Evolutionary conservation across 2,329 filamentous ascomycete genomes (phyloP), one percentile per base, ranked within the genome.

Genomic region (Phaeomoniella chlamydospora): DNA sequence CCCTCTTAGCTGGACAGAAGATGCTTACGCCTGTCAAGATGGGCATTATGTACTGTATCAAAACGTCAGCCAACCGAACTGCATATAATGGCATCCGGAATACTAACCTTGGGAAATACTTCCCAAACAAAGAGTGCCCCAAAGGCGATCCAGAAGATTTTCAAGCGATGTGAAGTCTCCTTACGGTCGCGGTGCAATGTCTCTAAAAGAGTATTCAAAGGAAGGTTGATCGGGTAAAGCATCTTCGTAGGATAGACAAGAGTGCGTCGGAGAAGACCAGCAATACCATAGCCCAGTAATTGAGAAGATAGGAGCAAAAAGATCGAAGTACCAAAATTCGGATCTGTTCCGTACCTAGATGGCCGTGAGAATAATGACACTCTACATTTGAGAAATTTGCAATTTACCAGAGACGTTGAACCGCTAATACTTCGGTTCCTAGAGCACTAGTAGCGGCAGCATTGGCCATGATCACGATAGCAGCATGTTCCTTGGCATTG

Each of bases 241-340:
- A 70, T 65, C 38, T 62, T 62, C 12, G 62, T 65, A 1, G 66
- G 65, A 39, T 63, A 62, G 0, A 70, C 55, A 6, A 68, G 45
- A 3, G 61, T 53, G 14, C 57, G 52, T 10, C 67, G 56, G 44
- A 70, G 46, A 15, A 69, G 39, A 10, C 67, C 67, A 3, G 62
- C 60, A 30, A 70, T 48, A 18, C 65, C 67, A 29, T 64, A 70
- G 0, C 66, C 66, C 13, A 69, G 52, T 6, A 64, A 49, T 33
- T 68, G 65, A 2, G 65, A 67, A 0, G 66, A 65, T 5, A 70
- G 44, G 0, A 57, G 52, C 18, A 67, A 43, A 41, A 70, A 61
- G 34, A 69, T 58, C 5, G 56, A 56, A 0, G 56, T 55, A 2
- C 49, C 59, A 4, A 52, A 50, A 41, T 52, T 58, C 1, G 62